Base-by-base conservation (phyloP, 2,329 filamentous ascomycete genomes). In the Hysterium pulicare region DNA sequence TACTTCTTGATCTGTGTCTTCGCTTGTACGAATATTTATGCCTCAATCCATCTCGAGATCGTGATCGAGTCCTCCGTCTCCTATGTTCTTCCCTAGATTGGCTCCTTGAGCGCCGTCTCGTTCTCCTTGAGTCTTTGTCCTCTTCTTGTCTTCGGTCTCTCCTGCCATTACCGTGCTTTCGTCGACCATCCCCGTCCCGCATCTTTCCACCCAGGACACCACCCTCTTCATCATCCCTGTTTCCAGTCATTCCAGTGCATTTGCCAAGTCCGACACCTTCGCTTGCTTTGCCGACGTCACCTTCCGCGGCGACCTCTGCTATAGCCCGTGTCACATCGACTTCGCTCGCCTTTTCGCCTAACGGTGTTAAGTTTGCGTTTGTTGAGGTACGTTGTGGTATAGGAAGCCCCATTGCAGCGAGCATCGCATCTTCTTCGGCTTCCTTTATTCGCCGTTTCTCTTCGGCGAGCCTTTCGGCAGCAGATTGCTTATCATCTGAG, bases 371-470 rank as follows among this genome's bases (percentile, higher is more conserved):
- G 47, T 82, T 82, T 36, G 78, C 79, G 62, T 93, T 94, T 2
- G 78, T 76, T 3, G 76, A 79, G 1, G 77, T 78, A 1, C 73
- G 71, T 37, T 80, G 77, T 1, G 84, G 79, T 2, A 86, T 76
- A 0, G 88, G 89, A 22, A 96, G 71, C 0, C 93, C 93, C 41
- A 98, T 71, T 0, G 90, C 90, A 33, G 75, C 77, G 3, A 89
- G 83, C 62, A 97, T 84, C 1, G 90, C 93, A 64, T 96, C 91
- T 62, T 95, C 87, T 59, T 98, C 93, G 0, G 86, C 88, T 65
- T 95, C 87, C 60, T 95, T 96, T 62, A 96, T 78, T 53, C 78
- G 82, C 54, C 82, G 80, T 55, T 93, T 77, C 67, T 96, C 91
- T 57, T 89, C 86, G 60, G 55, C 61, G 58, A 64, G 54, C 23